Base-by-base conservation (phyloP, 2,329 filamentous ascomycete species). In the Lizonia empirigonia region DNA sequence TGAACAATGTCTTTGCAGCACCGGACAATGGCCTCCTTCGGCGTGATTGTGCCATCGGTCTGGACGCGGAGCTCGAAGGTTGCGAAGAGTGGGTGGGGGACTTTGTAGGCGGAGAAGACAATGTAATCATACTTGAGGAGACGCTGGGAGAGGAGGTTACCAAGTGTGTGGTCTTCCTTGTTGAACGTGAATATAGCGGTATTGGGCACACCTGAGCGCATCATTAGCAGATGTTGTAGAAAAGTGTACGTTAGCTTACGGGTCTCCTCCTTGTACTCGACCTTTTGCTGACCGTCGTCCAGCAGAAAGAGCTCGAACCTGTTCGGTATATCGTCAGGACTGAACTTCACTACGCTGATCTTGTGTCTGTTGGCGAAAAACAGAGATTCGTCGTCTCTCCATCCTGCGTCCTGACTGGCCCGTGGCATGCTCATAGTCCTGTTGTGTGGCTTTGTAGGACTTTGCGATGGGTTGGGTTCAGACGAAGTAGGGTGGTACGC, bases 141-240 rank as follows among this genome's bases (percentile, higher is more conserved):
- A 66, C 93, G 90, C 67, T 90, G 87, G 38, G 88, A 84, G 49
- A 99, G 82, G 48, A 99, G 82, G 74, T 99, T 97, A 64, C 88
- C 94, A 20, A 99, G 84, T 1, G 93, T 97, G 77, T 97, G 93
- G 66, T 99, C 94, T 74, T 99, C 94, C 75, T 97, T 97, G 76
- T 91, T 90, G 76, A 99, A 86, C 52, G 90, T 86, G 78, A 99
- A 99, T 75, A 97, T 89, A 8, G 91, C 89, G n/a, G 90, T 91
- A 72, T 96, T 96, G 18, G 93, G 90, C 71, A 96, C 91, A 69
- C 91, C 91, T 94, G 46, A 47, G 39, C 7, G 13, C 6, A 7
- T 15, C 15, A 32, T 52, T 36, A 54, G 37, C 39, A 35, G 19
- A 7, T 24, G 55, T n/a, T 50, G 47, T 13, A 8, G 10, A 32